Conservation (phyloP, 73 alveolate species). For the Tetrahymena thermophila region DNA sequence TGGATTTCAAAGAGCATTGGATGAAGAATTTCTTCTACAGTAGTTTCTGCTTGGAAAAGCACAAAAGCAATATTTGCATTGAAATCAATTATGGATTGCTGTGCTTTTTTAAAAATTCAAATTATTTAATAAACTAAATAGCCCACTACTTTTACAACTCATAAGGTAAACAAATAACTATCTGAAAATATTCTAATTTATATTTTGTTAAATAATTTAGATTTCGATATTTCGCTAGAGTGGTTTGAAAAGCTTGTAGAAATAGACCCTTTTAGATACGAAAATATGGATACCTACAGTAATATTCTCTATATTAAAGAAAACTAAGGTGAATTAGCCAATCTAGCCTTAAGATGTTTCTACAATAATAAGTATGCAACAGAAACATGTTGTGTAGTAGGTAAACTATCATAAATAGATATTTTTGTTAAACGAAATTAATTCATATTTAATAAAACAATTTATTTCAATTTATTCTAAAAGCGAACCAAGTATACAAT, state of each 20-base stretch:
- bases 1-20: constrained; percentile 85
- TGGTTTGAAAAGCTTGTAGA: constrained; percentile 80
- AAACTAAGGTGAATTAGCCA: constrained; percentile 94
- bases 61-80: constrained; percentile 76
- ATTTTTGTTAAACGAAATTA: too few relatives aligned
- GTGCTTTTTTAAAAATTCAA: constrained; percentile 68
- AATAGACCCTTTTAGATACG: constrained; percentile 92
- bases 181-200: background rate
- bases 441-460: too few relatives aligned
- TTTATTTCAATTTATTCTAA: too few relatives aligned
- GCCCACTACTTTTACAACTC: constrained; percentile 81
- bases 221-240: constrained; percentile 82
- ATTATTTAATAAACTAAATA: constrained; percentile 68
- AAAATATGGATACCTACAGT: constrained; percentile 90
- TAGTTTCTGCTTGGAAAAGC: constrained; percentile 80
- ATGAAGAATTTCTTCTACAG: constrained; percentile 85
- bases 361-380: constrained; percentile 96
- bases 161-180: constrained; percentile 14
- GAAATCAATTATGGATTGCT: constrained; percentile 62
- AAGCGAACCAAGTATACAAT: too few relatives aligned
- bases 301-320: constrained; percentile 96
- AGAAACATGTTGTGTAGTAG: constrained; percentile 97
- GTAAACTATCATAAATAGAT: background rate
- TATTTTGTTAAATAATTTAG: constrained; percentile 9
- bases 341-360: constrained; percentile 90